Evolutionary conservation across 1,284 basidiomycete species (phyloP).

Genomic region (Mrakiaceae sp.): DNA sequence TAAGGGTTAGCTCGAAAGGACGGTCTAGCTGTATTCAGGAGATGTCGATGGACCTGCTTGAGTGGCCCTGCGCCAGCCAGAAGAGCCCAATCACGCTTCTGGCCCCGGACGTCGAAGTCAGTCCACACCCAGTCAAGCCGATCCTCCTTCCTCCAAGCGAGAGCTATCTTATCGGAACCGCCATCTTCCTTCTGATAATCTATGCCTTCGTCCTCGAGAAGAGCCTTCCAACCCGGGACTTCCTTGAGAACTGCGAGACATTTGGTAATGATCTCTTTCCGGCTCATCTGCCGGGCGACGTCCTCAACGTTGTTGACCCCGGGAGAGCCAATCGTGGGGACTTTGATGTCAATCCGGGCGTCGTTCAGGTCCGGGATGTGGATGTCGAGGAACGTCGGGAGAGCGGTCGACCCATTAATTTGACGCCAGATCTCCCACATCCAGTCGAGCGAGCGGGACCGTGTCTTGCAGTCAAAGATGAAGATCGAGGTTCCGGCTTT

Average conservation of each 20-base stretch:
- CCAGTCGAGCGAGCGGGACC: constrained; percentile 26
- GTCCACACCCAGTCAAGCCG: constrained; percentile 72
- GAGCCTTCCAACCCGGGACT: constrained; percentile 49
- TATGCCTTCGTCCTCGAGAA: constrained; percentile 36
- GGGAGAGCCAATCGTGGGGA: constrained; percentile 14
- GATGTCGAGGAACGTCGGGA: constrained; percentile 48
- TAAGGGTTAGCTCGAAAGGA: too few species aligned
- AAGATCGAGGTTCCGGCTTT: constrained; percentile 37
- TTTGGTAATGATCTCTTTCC: constrained; percentile 48
- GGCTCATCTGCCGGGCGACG: constrained; percentile 44
- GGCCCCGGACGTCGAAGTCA: constrained; percentile 50
- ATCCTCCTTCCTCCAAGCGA: constrained; percentile 62
- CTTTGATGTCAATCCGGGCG: constrained; percentile 7
- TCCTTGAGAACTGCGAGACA: constrained; percentile 46
- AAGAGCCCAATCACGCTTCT: constrained; percentile 55
- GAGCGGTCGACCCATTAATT: constrained; percentile 29
- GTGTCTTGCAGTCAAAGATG: constrained; percentile 14
- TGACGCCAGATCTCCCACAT: constrained; percentile 5
- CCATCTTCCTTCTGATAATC: constrained; percentile 40
- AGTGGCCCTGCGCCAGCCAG: constrained; percentile 55
- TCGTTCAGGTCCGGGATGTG: constrained; percentile 39
- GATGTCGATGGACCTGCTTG: constrained; percentile 43
- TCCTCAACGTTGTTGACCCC: constrained; percentile 32
- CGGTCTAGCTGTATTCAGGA: background rate
- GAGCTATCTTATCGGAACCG: constrained; percentile 39